These are phyloP conservation scores for Candida sp. DNA, from an alignment of 1,139 yeast species.

Conservation along the genomic window DNA sequence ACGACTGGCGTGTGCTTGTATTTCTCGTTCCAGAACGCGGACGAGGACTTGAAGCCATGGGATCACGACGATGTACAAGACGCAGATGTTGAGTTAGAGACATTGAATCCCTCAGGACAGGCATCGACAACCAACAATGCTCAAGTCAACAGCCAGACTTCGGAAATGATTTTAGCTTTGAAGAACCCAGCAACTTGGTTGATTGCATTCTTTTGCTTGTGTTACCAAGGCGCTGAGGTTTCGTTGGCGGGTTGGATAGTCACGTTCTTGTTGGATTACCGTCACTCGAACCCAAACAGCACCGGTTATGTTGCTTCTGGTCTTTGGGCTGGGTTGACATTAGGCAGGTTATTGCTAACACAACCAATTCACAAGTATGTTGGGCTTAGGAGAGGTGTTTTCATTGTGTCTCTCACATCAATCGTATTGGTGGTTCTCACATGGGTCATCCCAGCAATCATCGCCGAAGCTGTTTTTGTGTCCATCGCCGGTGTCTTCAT, in stretches of 20 bases:
- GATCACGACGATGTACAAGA: conserved; percentile 24
- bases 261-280: conserved; percentile 60
- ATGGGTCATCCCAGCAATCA: conserved; percentile 49
- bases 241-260: conserved; percentile 76
- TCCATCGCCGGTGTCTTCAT: conserved; percentile 52
- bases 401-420: conserved; percentile 34
- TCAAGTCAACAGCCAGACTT: conserved; percentile 4
- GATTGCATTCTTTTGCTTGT: conserved; percentile 54
- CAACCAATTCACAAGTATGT: conserved; percentile 39
- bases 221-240: conserved; percentile 74
- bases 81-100: conserved; percentile 5
- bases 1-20: conserved; percentile 27
- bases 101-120: background rate
- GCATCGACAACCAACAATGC: background rate
- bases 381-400: conserved; percentile 54
- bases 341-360: conserved; percentile 59
- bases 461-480: conserved; percentile 49
- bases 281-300: conserved; percentile 47
- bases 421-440: conserved; percentile 42
- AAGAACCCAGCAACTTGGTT: conserved; percentile 56
- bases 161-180: conserved; percentile 33
- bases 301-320: conserved; percentile 74
- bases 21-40: conserved; percentile 46
- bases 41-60: conserved; percentile 43
- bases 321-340: conserved; percentile 71